Evolutionary conservation across 129 eudicot genomes (phyloP).

Genomic region (carrot (Daucus carota)): DNA sequence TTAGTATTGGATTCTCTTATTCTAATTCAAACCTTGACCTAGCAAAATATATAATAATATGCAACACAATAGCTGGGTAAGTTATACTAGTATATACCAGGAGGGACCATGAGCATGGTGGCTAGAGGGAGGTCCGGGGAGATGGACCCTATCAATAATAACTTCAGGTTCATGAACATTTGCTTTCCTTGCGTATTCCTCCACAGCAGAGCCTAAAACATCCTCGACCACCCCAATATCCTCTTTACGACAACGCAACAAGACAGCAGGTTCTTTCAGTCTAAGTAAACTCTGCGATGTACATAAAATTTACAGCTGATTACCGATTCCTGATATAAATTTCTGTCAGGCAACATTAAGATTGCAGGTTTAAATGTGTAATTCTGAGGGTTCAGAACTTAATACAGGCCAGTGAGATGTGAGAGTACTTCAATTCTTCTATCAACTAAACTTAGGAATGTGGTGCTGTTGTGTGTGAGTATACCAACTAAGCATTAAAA

Average conservation of each 20-base stretch:
- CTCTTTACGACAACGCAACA: slow-evolving; percentile 55
- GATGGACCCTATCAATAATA: slow-evolving; percentile 39
- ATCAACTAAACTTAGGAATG: background rate
- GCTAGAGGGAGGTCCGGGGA: slow-evolving; percentile 51
- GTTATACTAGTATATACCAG: slow-evolving; percentile 23
- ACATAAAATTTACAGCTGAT: background rate
- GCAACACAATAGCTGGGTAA: background rate
- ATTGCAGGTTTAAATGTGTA: background rate
- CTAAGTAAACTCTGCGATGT: slow-evolving; percentile 53
- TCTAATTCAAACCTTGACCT: background rate
- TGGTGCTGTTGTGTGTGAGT: background rate
- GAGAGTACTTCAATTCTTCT: background rate
- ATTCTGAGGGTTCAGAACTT: background rate
- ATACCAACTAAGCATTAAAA: background rate
- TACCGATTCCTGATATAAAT: background rate
- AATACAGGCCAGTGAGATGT: background rate
- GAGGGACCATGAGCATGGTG: slow-evolving; percentile 42
- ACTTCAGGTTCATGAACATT: slow-evolving; percentile 45
- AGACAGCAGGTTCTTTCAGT: slow-evolving; percentile 56
- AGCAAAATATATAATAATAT: background rate
- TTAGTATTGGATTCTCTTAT: background rate
- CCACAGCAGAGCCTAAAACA: slow-evolving; percentile 39
- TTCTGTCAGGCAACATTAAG: background rate
- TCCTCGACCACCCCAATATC: slow-evolving; percentile 36
- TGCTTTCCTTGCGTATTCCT: slow-evolving; percentile 41